Conservation (phyloP, 306 rosid species). For the Fragaria nilgerrensis region DNA sequence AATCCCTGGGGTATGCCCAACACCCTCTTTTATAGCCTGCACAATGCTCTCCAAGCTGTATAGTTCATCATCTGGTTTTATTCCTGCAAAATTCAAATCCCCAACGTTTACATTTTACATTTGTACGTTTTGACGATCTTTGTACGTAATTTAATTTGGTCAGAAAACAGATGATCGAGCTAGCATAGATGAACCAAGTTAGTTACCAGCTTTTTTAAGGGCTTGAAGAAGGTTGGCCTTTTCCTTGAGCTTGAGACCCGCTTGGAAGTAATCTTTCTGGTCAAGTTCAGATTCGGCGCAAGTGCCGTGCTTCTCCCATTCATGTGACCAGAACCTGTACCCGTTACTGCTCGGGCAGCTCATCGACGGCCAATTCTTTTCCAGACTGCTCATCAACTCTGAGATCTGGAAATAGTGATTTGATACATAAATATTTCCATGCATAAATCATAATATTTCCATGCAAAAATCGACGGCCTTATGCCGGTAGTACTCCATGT, state of each 20-base stretch:
- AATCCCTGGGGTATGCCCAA: slow-evolving; percentile 48
- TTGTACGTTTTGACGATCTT: neutral
- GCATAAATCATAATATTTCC: neutral
- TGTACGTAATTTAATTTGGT: neutral
- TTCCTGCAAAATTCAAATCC: slow-evolving; percentile 38
- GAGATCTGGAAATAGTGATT: slow-evolving; percentile 38
- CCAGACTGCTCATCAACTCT: slow-evolving; percentile 45
- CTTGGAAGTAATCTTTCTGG: slow-evolving; percentile 59
- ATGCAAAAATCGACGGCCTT: neutral
- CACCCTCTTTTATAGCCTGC: slow-evolving; percentile 49
- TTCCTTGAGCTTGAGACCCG: slow-evolving; percentile 56
- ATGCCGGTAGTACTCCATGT: too few species aligned
- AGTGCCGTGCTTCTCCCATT: slow-evolving; percentile 90
- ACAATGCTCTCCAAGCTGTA: slow-evolving; percentile 43
- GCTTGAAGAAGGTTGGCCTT: slow-evolving; percentile 50
- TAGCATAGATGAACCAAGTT: neutral
- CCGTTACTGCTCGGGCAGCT: slow-evolving; percentile 91
- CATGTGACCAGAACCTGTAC: slow-evolving; percentile 76
- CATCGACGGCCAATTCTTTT: slow-evolving; percentile 70
- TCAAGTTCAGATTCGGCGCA: slow-evolving; percentile 71
- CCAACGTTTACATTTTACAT: neutral
- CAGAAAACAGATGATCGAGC: too few species aligned
- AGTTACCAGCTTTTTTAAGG: slow-evolving; percentile 52
- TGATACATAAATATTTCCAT: neutral
- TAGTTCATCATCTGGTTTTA: slow-evolving; percentile 53